Percentiles rank a stretch among this genome's conserved stretches.
Evolutionary conservation across 2,329 filamentous ascomycete species (phyloP).

Genomic region (Incumbomyces delicatus): DNA sequence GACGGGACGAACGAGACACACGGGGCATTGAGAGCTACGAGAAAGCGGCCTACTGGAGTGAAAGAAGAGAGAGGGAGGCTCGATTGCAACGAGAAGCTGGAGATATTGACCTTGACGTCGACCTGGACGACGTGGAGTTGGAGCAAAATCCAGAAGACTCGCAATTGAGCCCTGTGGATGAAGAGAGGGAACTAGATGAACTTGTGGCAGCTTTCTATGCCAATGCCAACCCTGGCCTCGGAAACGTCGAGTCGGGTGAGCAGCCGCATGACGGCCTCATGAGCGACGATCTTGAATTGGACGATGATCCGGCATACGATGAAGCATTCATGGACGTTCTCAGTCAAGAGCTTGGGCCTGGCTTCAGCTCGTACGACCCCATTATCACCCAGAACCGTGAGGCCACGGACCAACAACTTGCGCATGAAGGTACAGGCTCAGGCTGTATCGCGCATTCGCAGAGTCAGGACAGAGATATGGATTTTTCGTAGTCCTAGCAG

Average conservation of each 20-base stretch:
- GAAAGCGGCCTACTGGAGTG: conserved; percentile 33
- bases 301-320: conserved; percentile 43
- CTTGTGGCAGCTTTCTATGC: conserved; percentile 5
- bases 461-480: conserved; percentile 30
- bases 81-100: conserved; percentile 11
- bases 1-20: conserved; percentile 30
- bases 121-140: conserved; percentile 19
- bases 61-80: conserved; percentile 31
- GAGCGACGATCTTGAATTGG: conserved; percentile 10
- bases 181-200: conserved; percentile 20
- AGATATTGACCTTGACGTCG: background rate
- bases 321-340: conserved; percentile 56
- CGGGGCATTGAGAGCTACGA: conserved; percentile 34
- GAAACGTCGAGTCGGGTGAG: conserved; percentile 6
- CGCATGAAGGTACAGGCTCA: no score
- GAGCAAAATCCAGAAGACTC: conserved; percentile 18
- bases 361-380: no score
- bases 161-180: conserved; percentile 1
- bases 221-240: background rate
- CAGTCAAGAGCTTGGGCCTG: conserved; percentile 31
- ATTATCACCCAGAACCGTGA: no score
- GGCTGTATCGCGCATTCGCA: no score
- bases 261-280: conserved; percentile 16
- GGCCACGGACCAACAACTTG: no score
- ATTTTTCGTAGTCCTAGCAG: background rate